Conservation (phyloP, 306 rosid genomes). For the Pachyrhizus erosus region DNA sequence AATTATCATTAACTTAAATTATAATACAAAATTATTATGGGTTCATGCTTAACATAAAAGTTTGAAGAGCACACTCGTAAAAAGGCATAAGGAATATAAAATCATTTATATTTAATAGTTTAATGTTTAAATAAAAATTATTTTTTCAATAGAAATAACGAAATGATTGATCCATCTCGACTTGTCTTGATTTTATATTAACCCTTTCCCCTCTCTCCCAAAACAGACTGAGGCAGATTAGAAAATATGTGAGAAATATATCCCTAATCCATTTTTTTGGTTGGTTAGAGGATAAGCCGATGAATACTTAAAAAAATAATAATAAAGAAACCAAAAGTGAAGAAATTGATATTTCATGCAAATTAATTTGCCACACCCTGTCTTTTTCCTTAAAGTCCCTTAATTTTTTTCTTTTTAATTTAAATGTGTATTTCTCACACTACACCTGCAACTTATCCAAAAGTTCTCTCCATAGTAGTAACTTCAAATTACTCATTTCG, state of each 20-base stretch:
- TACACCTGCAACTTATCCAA: no score
- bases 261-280: not conserved
- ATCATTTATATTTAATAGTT: not conserved
- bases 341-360: not conserved
- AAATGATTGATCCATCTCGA: not conserved
- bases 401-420: not conserved
- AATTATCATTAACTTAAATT: not conserved
- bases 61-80: not conserved
- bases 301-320: not conserved
- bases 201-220: not conserved
- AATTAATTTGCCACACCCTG: not conserved
- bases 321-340: not conserved
- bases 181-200: not conserved
- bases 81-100: not conserved
- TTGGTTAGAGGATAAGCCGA: not conserved
- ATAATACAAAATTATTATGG: not conserved
- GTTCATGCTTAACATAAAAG: constrained; percentile 4
- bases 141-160: not conserved
- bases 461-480: no score
- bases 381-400: not conserved
- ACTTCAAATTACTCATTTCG: no score
- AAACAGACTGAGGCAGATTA: not conserved
- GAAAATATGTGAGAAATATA: not conserved
- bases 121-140: not conserved
- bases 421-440: not conserved